Conservation (phyloP, 441 rosid genomes). For the Theobroma grandiflorum region DNA sequence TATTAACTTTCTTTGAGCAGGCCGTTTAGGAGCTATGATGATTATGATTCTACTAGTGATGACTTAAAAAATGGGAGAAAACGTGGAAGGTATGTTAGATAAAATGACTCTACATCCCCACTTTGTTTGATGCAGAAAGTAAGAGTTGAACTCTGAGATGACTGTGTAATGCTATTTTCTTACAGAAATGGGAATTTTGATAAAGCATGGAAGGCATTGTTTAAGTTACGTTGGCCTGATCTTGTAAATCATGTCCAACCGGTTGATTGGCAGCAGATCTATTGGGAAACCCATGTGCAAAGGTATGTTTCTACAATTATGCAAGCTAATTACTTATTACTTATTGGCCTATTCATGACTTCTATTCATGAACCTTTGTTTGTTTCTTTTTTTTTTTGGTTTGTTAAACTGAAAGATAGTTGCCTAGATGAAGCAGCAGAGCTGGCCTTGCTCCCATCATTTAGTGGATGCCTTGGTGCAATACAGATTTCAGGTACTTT, state of each 20-base stretch:
- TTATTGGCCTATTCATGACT: not conserved
- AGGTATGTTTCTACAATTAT: conserved; percentile 46
- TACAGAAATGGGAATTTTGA: conserved; percentile 58
- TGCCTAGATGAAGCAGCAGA: conserved; percentile 91
- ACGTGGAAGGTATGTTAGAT: conserved; percentile 58
- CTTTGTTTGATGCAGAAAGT: conserved; percentile 1
- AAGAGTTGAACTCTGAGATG: not conserved
- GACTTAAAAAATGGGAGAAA: conserved; percentile 57
- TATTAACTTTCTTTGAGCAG: conserved; percentile 45
- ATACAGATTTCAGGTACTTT: conserved; percentile 63
- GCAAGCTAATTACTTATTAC: conserved; percentile 8
- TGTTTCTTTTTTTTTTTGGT: not conserved
- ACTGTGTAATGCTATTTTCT: conserved; percentile 9
- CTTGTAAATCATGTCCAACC: conserved; percentile 34
- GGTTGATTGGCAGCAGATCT: conserved; percentile 72
- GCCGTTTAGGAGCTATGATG: conserved; percentile 56
- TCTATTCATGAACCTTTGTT: not conserved
- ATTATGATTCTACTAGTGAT: conserved; percentile 46
- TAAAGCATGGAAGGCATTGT: conserved; percentile 66
- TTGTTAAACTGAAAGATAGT: conserved; percentile 53
- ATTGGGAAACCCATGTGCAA: conserved; percentile 89
- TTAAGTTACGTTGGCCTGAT: conserved; percentile 72
- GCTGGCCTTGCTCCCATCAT: conserved; percentile 69
- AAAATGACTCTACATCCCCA: not conserved
- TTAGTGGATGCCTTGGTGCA: conserved; percentile 59